Evolutionary conservation across 768 basidiomycete species (phyloP).

Genomic region (Asterophora parasitica): DNA sequence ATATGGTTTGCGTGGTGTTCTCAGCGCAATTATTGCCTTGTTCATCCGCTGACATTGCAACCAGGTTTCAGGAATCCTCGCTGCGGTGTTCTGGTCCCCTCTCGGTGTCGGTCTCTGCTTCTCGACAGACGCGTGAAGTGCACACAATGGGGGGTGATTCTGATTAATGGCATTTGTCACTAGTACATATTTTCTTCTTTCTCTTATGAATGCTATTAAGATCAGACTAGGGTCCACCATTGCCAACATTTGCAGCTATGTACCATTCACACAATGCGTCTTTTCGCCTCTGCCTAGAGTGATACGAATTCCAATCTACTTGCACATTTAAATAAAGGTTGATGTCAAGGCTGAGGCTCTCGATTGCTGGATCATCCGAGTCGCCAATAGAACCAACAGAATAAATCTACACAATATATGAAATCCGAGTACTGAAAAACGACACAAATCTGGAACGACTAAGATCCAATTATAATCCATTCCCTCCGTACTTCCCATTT

Average conservation of each 20-base stretch:
- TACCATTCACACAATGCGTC: neutral
- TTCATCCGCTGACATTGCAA: slow-evolving; percentile 5
- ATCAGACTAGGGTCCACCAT: no score
- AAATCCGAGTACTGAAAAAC: no score
- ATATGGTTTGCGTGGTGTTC: slow-evolving; percentile 68
- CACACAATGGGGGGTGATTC: slow-evolving; percentile 39
- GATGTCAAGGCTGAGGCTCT: no score
- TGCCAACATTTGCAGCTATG: neutral
- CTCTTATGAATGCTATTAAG: no score
- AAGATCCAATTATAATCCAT: no score
- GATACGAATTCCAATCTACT: no score
- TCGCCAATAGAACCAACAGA: no score
- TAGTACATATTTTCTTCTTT: slow-evolving; percentile 13
- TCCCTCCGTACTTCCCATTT: no score
- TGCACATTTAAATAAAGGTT: no score
- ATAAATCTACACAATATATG: no score
- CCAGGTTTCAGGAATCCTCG: slow-evolving; percentile 67
- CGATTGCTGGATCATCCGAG: no score
- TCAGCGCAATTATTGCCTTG: neutral
- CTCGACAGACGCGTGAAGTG: slow-evolving; percentile 71
- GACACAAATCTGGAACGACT: no score
- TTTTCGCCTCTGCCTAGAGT: neutral
- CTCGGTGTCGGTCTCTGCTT: slow-evolving; percentile 74
- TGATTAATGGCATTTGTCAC: slow-evolving; percentile 41
- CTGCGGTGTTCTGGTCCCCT: slow-evolving; percentile 84